A percentile compares a stretch with the other conserved stretches of the same genome.
Evolutionary conservation across 2,329 filamentous ascomycete genomes (phyloP).

Genomic region (Rhynchosporium agropyri): DNA sequence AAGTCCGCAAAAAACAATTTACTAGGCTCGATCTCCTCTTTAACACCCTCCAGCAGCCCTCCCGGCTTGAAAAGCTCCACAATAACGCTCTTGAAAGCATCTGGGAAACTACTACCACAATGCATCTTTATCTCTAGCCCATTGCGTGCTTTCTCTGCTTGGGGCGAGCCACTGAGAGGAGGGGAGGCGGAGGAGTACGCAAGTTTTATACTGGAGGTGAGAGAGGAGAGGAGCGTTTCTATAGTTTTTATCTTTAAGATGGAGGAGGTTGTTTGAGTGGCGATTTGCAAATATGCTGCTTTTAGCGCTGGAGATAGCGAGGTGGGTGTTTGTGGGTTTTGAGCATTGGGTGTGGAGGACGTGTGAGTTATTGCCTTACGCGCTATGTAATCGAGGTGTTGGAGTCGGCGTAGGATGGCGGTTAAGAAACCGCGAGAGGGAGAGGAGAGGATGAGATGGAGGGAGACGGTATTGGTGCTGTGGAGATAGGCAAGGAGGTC

Average conservation of each 20-base stretch:
- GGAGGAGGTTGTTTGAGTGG: slow-evolving; percentile 36
- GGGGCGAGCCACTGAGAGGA: slow-evolving; percentile 27
- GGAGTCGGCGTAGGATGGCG: slow-evolving; percentile 66
- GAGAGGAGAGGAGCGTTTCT: slow-evolving; percentile 38
- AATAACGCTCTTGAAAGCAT: slow-evolving; percentile 41
- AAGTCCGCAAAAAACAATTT: slow-evolving; percentile 43
- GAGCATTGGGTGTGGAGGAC: slow-evolving; percentile 20
- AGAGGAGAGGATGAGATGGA: slow-evolving; percentile 71
- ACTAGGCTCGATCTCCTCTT: slow-evolving; percentile 42
- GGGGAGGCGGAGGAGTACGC: slow-evolving; percentile 35
- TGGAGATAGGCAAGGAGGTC: slow-evolving; percentile 57
- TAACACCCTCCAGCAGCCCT: slow-evolving; percentile 34
- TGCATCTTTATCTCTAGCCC: slow-evolving; percentile 41
- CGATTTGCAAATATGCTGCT: slow-evolving; percentile 40
- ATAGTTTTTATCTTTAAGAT: slow-evolving; percentile 40
- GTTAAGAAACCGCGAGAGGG: slow-evolving; percentile 73
- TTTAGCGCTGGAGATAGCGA: slow-evolving; percentile 35
- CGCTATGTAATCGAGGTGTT: slow-evolving; percentile 53
- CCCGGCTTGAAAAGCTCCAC: slow-evolving; percentile 36
- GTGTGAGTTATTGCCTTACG: slow-evolving; percentile 37
- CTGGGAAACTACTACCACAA: slow-evolving; percentile 40
- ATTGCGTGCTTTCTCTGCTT: slow-evolving; percentile 36
- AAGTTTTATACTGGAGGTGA: slow-evolving; percentile 36
- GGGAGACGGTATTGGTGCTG: slow-evolving; percentile 57
- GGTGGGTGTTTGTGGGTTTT: slow-evolving; percentile 12